phyloP scores from a whole-genome alignment of 805 yeast species.

The Candida sakaeoensis region DNA sequence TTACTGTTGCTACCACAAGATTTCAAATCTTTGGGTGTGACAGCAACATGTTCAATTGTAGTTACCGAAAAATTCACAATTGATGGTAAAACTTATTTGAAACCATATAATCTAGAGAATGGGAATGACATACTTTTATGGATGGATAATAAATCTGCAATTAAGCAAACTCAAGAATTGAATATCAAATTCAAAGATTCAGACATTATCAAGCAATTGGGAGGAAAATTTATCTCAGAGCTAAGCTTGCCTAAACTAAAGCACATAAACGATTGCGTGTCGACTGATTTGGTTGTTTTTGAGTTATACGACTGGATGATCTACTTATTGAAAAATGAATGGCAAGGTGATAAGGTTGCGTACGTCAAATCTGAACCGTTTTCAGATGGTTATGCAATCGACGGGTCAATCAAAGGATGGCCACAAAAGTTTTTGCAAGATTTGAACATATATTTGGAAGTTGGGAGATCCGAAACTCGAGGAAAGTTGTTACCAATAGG shows the following conservation, averaged over 20 bases:
- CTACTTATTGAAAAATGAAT: slow-evolving; percentile 25
- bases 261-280: slow-evolving; percentile 28
- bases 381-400: slow-evolving; percentile 34
- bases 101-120: slow-evolving; percentile 25
- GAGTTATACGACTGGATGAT: slow-evolving; percentile 51
- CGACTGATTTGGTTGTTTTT: slow-evolving; percentile 31
- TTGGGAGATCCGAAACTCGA: slow-evolving; percentile 26
- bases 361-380: slow-evolving; percentile 6
- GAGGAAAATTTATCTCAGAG: slow-evolving; percentile 50
- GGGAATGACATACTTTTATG: slow-evolving; percentile 47
- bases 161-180: slow-evolving; percentile 25
- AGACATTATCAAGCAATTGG: slow-evolving; percentile 24
- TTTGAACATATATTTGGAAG: slow-evolving; percentile 17
- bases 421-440: slow-evolving; percentile 21
- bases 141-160: slow-evolving; percentile 52
- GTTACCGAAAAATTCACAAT: slow-evolving; percentile 26
- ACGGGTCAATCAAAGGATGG: slow-evolving; percentile 62
- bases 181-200: slow-evolving; percentile 19
- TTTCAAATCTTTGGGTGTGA: slow-evolving; percentile 21
- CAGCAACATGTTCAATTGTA: slow-evolving; percentile 62
- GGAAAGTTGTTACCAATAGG: slow-evolving; percentile 13
- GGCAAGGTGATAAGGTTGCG: slow-evolving; percentile 6
- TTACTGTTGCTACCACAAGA: background rate
- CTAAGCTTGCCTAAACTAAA: slow-evolving; percentile 55
- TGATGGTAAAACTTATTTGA: slow-evolving; percentile 21